Base-by-base conservation (phyloP, 768 basidiomycete genomes). In the Mycena metata region DNA sequence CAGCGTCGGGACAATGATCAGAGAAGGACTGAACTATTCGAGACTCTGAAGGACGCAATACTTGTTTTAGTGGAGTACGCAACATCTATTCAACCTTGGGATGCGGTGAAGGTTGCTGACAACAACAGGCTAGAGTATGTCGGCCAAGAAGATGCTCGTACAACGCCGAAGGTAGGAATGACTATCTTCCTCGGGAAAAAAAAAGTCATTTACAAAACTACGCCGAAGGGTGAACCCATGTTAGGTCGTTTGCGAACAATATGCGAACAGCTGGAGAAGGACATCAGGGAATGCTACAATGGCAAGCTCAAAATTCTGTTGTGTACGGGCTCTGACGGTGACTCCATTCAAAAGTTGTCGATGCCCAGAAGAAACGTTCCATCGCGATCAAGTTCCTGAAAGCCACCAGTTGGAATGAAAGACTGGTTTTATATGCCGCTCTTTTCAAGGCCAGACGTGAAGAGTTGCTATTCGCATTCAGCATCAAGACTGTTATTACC, bases 281-380 rank as follows among this genome's bases (percentile, higher is more conserved):
- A 67, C n/a, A 67, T 67, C 16, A 43, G 61, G 19, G 66, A 56
- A 42, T 67, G 66, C 35, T 67, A 61, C 54, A 67, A 67, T 52
- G 66, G 66, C 61, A 35, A n/a, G n/a, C 33, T n/a, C n/a, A n/a
- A n/a, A n/a, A n/a, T n/a, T n/a, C n/a, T n/a, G n/a, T n/a, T n/a
- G n/a, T n/a, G n/a, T n/a, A n/a, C n/a, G n/a, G n/a, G n/a, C n/a
- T n/a, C n/a, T n/a, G n/a, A n/a, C n/a, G n/a, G n/a, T n/a, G n/a
- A n/a, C 56, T 45, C n/a, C 13, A 24, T 41, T 46, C 17, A 23
- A 9, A 17, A 67, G 66, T 61, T 0, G 59, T 67, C 36, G 49
- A 67, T 41, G 59, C n/a, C n/a, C n/a, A n/a, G n/a, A n/a, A n/a
- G n/a, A n/a, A n/a, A n/a, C n/a, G n/a, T n/a, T n/a, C n/a, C 60